Evolutionary conservation across 345 rosid genomes (phyloP).

Genomic region (Eucalyptus curtisii): DNA sequence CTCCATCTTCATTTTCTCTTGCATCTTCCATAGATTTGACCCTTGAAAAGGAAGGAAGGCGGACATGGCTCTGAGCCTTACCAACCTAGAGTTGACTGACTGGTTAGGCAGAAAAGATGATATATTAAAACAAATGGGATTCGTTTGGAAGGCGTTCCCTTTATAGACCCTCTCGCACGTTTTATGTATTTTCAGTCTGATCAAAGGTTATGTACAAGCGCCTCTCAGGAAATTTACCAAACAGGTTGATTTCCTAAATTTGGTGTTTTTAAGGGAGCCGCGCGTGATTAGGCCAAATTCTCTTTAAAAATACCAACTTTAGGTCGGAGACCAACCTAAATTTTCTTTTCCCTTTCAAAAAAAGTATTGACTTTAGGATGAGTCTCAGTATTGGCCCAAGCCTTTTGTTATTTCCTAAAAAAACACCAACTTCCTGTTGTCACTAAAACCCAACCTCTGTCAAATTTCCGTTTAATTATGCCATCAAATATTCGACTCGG

Average conservation of each 20-base stretch:
- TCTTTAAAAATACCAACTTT: not conserved
- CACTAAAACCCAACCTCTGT: rapidly evolving
- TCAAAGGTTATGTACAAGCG: not conserved
- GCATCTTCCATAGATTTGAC: not conserved
- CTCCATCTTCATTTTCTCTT: not conserved
- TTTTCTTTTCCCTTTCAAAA: no score
- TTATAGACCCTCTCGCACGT: not conserved
- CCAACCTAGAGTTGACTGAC: not conserved
- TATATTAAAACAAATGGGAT: not conserved
- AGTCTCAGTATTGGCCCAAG: rapidly evolving
- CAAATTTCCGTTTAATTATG: no score
- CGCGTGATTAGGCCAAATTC: not conserved
- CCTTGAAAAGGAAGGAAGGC: not conserved
- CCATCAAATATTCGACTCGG: no score
- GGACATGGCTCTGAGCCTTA: not conserved
- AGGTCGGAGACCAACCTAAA: no score
- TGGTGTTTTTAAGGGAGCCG: not conserved
- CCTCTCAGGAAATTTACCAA: not conserved
- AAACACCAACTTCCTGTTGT: rapidly evolving
- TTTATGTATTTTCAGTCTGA: not conserved
- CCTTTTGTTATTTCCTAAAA: not conserved
- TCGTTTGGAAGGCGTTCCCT: not conserved
- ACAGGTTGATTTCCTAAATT: not conserved
- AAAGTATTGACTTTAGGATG: not conserved
- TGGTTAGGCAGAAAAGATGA: not conserved